Evolutionary conservation across 257 asterid genomes (phyloP).

Genomic region (Nicotiana noctiflora): DNA sequence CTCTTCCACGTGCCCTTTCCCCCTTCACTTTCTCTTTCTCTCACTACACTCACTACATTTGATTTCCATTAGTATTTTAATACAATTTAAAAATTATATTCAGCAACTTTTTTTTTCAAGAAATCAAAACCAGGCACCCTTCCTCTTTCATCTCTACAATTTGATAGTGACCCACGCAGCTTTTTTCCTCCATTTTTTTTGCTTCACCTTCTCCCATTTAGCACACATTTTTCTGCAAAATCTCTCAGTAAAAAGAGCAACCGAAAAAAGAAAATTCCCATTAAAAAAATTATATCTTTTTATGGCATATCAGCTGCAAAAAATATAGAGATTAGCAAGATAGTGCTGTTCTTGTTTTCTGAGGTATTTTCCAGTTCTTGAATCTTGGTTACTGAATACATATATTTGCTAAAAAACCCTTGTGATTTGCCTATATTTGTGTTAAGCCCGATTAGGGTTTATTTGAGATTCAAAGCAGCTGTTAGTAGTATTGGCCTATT

Average conservation of each 20-base stretch:
- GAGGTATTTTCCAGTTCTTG: neutral
- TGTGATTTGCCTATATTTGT: neutral
- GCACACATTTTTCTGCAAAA: neutral
- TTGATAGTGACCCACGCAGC: conserved; percentile 2
- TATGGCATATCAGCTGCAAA: neutral
- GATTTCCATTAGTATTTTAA: neutral
- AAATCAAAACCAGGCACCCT: neutral
- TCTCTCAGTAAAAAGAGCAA: neutral
- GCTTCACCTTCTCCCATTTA: neutral
- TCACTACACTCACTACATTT: neutral
- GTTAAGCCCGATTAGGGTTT: neutral
- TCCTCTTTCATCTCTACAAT: neutral
- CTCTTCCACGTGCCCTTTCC: conserved; percentile 26
- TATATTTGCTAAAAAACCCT: neutral
- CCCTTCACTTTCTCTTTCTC: neutral
- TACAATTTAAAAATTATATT: too few relatives aligned
- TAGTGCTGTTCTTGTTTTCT: neutral
- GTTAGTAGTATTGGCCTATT: neutral
- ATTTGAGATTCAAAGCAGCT: neutral
- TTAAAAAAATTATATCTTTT: neutral
- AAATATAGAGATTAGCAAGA: neutral
- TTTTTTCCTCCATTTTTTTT: neutral
- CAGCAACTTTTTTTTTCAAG: neutral
- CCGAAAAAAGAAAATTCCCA: neutral
- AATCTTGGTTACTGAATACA: neutral